These are phyloP conservation scores for Prunus campanulata DNA, from an alignment of 306 rosid species.

Conservation along the genomic window DNA sequence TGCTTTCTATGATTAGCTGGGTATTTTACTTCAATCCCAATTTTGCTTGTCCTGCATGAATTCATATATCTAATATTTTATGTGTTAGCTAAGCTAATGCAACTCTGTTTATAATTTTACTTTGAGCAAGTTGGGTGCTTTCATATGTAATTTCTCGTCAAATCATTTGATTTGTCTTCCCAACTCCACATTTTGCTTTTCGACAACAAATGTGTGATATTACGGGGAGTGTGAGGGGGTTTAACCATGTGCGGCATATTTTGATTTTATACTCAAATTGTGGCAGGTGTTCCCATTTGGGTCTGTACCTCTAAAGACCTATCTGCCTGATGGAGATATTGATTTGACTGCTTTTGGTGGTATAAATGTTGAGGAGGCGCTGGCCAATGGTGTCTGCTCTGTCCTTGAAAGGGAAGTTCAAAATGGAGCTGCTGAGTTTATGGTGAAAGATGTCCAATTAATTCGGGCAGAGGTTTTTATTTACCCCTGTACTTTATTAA, in stretches of 20 bases:
- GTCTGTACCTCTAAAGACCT: slow-evolving; percentile 78
- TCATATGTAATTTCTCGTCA: background rate
- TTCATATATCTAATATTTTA: background rate
- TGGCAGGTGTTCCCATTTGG: slow-evolving; percentile 71
- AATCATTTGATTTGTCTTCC: background rate
- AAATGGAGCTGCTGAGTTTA: slow-evolving; percentile 62
- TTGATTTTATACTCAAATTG: background rate
- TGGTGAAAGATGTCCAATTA: slow-evolving; percentile 84
- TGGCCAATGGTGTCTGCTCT: slow-evolving; percentile 60
- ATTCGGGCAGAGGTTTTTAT: slow-evolving; percentile 84
- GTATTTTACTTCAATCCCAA: background rate
- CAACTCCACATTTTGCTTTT: background rate
- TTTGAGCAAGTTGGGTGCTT: background rate
- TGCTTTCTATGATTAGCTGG: background rate
- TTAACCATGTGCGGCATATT: background rate
- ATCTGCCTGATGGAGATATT: slow-evolving; percentile 85
- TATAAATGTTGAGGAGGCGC: slow-evolving; percentile 68
- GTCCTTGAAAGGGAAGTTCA: slow-evolving; percentile 64
- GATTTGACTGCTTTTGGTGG: slow-evolving; percentile 62
- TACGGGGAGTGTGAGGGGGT: background rate
- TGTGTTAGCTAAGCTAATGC: background rate
- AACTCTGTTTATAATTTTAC: background rate
- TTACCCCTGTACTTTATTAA: background rate
- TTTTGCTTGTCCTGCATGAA: background rate
- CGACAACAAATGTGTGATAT: background rate